These are phyloP conservation scores for Trypanosoma avium DNA, from an alignment of 208 protist genomes.

Conservation along the genomic window DNA sequence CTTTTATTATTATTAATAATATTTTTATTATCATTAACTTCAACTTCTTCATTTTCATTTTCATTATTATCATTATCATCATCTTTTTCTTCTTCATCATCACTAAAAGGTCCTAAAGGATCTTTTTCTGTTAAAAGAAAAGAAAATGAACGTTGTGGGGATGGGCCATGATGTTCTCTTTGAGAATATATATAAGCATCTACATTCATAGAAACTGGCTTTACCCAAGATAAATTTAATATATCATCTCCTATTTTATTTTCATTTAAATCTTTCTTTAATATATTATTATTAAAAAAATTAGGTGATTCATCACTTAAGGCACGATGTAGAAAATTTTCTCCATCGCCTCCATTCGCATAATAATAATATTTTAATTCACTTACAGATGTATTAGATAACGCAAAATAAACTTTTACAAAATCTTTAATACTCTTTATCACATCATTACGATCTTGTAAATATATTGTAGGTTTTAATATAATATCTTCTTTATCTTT, in stretches of 20 bases:
- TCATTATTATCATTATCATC: conserved; percentile 5
- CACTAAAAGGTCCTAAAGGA: conserved; percentile 31
- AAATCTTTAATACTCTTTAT: conserved; percentile 41
- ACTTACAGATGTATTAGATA: conserved; percentile 42
- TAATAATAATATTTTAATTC: conserved; percentile 52
- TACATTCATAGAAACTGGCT: conserved; percentile 33
- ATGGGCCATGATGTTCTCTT: conserved; percentile 27
- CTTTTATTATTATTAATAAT: background rate
- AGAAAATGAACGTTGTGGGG: conserved; percentile 15
- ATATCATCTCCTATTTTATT: background rate
- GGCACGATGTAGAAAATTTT: background rate
- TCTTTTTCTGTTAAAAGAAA: conserved; percentile 27
- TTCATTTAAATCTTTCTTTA: background rate
- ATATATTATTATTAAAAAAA: background rate
- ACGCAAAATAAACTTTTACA: conserved; percentile 46
- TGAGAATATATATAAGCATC: conserved; percentile 26
- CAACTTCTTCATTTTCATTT: background rate
- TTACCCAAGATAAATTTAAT: conserved; percentile 14
- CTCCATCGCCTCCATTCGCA: conserved; percentile 2
- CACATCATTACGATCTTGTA: conserved; percentile 39
- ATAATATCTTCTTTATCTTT: conserved; percentile 58
- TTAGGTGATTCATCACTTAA: background rate
- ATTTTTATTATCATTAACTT: background rate
- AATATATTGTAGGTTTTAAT: conserved; percentile 38
- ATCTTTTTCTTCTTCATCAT: conserved; percentile 18